A percentile compares a stretch with the other conserved stretches of the same genome.
Evolutionary conservation across 208 protist genomes (phyloP).

Genomic region (Entamoeba dispar): DNA sequence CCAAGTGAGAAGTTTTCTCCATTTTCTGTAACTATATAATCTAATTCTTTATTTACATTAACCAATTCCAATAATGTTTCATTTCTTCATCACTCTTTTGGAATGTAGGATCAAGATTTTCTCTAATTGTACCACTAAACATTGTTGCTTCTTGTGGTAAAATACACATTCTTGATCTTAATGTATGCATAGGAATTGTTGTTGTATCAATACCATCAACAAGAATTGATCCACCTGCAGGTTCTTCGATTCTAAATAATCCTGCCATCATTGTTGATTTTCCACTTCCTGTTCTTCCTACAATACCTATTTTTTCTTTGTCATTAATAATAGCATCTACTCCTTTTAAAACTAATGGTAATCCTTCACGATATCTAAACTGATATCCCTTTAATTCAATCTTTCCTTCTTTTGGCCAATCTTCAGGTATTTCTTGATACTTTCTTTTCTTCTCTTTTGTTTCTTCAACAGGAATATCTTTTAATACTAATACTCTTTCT

Average conservation of each 20-base stretch:
- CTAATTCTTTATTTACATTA: not conserved
- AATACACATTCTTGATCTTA: conserved; percentile 17
- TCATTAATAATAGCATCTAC: conserved; percentile 8
- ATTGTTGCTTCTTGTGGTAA: conserved; percentile 36
- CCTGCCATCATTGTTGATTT: conserved; percentile 26
- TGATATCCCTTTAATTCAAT: not conserved
- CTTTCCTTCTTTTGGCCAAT: not conserved
- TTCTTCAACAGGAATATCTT: not conserved
- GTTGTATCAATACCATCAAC: conserved; percentile 29
- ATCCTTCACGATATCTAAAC: conserved; percentile 2
- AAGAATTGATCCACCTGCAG: conserved; percentile 2
- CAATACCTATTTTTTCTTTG: conserved; percentile 33
- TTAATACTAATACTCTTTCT: not conserved
- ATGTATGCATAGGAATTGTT: conserved; percentile 6
- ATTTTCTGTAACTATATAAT: not conserved
- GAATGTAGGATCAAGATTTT: conserved; percentile 26
- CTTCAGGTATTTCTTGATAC: not conserved
- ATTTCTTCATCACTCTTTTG: conserved; percentile 21
- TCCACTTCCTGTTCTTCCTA: conserved; percentile 37
- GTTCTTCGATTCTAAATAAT: conserved; percentile 30
- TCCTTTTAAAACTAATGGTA: conserved; percentile 17
- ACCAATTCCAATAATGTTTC: conserved; percentile 4
- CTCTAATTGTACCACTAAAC: conserved; percentile 26
- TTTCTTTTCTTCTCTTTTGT: not conserved
- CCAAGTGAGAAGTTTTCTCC: conserved; percentile 17